Conservation (phyloP, 257 asterid species). For the Primulina tabacum region DNA sequence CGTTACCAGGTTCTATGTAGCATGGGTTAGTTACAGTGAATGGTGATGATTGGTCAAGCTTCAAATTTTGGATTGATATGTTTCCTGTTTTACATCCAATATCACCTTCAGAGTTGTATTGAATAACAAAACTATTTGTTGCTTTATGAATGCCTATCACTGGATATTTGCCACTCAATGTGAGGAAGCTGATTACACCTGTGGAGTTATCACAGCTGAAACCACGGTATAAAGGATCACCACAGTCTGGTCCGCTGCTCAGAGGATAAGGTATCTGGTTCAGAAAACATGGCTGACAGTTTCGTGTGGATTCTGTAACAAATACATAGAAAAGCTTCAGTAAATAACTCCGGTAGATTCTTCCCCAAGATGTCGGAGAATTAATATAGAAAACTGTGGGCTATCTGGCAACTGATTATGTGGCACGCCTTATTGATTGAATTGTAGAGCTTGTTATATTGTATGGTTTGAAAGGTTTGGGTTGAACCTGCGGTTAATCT, state of each 20-base stretch:
- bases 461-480: too few species aligned
- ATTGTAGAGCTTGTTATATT: too few species aligned
- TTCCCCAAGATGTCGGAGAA: not conserved
- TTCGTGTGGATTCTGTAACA: slow-evolving; percentile 18
- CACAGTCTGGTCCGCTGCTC: slow-evolving; percentile 27
- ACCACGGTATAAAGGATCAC: slow-evolving; percentile 26
- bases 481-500: too few species aligned
- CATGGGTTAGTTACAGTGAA: slow-evolving; percentile 17
- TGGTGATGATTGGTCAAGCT: slow-evolving; percentile 23
- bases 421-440: too few species aligned
- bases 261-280: slow-evolving; percentile 26
- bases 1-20: not conserved
- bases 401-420: too few species aligned
- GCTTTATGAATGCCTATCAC: not conserved
- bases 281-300: slow-evolving; percentile 25
- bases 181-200: slow-evolving; percentile 13
- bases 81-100: slow-evolving; percentile 13
- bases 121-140: not conserved
- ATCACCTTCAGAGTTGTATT: too few species aligned
- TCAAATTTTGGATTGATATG: not conserved
- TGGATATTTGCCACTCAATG: not conserved
- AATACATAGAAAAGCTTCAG: not conserved
- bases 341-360: not conserved
- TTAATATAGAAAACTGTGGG: not conserved
- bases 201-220: slow-evolving; percentile 21